Percentiles rank a stretch among this genome's conserved stretches.
Evolutionary conservation across 1,284 basidiomycete genomes (phyloP).

Genomic region (Marasmius oreades): DNA sequence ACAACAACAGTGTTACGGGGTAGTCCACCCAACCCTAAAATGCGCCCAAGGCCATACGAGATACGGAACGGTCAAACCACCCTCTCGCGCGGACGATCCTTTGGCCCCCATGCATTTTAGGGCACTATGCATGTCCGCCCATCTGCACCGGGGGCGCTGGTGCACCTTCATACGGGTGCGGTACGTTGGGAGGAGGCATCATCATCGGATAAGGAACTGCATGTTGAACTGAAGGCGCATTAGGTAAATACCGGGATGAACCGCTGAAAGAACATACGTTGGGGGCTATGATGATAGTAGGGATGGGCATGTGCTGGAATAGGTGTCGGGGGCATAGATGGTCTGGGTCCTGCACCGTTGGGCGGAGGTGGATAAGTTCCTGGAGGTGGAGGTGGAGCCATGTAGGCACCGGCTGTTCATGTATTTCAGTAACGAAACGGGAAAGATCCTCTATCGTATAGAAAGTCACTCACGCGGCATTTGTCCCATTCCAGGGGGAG

Average conservation of each 20-base stretch:
- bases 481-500: slow-evolving; percentile 66
- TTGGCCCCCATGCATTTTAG: too few relatives aligned
- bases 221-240: slow-evolving; percentile 60
- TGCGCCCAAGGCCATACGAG: neutral
- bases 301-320: slow-evolving; percentile 79
- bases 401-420: slow-evolving; percentile 37
- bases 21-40: neutral
- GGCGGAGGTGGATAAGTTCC: slow-evolving; percentile 70
- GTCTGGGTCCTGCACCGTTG: slow-evolving; percentile 68
- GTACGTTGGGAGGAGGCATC: slow-evolving; percentile 71
- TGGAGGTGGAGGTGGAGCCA: slow-evolving; percentile 32
- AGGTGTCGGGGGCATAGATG: slow-evolving; percentile 82
- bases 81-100: neutral
- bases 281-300: slow-evolving; percentile 83
- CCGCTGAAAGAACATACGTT: slow-evolving; percentile 51
- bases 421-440: neutral
- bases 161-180: slow-evolving; percentile 68
- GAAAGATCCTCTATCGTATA: neutral
- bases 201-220: slow-evolving; percentile 83
- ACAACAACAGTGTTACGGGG: neutral
- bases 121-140: slow-evolving; percentile 61
- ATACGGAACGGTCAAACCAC: neutral
- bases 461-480: slow-evolving; percentile 67
- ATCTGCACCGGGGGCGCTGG: slow-evolving; percentile 69
- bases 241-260: slow-evolving; percentile 24